Evolutionary conservation across 768 basidiomycete genomes (phyloP).

Genomic region (Chalciporus sphaerocephalus): DNA sequence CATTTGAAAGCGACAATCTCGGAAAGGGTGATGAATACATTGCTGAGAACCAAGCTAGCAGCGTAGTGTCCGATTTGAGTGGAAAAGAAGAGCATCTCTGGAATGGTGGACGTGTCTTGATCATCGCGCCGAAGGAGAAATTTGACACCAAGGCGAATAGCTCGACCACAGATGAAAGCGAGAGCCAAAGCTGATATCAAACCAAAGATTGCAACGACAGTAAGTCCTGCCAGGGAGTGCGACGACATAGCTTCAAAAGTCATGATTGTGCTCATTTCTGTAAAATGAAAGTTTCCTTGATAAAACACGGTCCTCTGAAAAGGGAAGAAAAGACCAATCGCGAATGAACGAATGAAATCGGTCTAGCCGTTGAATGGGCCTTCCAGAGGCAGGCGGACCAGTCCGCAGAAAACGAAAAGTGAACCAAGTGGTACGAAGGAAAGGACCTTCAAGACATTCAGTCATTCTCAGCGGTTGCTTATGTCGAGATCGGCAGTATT

Average conservation of each 20-base stretch:
- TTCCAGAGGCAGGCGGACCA: constrained; percentile 34
- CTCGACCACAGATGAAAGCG: constrained; percentile 44
- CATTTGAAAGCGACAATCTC: constrained; percentile 55
- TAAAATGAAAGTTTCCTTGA: constrained; percentile 3
- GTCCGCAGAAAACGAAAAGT: constrained; percentile 30
- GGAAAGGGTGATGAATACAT: constrained; percentile 48
- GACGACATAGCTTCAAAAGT: constrained; percentile 11
- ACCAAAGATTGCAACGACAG: constrained; percentile 48
- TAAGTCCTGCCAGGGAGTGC: constrained; percentile 12
- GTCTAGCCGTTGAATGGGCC: constrained; percentile 26
- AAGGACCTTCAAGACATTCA: constrained; percentile 1
- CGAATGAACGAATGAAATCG: constrained; percentile 9
- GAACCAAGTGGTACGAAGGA: constrained; percentile 18
- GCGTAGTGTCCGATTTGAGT: constrained; percentile 70
- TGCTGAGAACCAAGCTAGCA: constrained; percentile 57
- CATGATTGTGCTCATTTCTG: constrained; percentile 1
- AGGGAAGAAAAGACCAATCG: constrained; percentile 2
- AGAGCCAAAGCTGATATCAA: constrained; percentile 52
- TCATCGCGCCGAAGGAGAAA: constrained; percentile 27
- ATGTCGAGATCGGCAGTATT: too few relatives aligned
- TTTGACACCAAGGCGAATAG: constrained; percentile 43
- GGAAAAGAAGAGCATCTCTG: constrained; percentile 60
- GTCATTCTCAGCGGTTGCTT: too few relatives aligned
- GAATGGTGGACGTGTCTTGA: constrained; percentile 25
- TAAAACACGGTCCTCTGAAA: constrained; percentile 6